These are phyloP conservation scores for Erythrobasidium yunnanense DNA, from an alignment of 768 basidiomycete genomes.

Conservation along the genomic window DNA sequence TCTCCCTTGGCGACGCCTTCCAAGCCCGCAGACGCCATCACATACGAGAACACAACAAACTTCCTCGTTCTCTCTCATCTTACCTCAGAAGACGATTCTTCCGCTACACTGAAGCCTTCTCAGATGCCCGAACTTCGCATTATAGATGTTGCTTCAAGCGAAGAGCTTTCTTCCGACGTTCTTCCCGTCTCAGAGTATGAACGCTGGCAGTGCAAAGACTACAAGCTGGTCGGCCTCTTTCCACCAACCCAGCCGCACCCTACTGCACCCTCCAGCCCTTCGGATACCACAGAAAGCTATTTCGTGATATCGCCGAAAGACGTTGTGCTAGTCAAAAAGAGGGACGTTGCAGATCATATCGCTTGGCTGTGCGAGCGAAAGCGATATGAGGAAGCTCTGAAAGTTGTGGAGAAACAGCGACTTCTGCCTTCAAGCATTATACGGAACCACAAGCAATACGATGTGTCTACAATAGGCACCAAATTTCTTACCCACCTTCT, in stretches of 20 bases:
- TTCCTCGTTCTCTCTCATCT: neutral
- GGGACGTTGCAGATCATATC: slow-evolving; percentile 82
- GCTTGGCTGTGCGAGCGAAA: slow-evolving; percentile 78
- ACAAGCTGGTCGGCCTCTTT: slow-evolving; percentile 54
- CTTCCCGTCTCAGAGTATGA: slow-evolving; percentile 67
- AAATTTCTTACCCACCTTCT: slow-evolving; percentile 80
- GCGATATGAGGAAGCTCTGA: slow-evolving; percentile 80
- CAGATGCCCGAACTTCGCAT: slow-evolving; percentile 91
- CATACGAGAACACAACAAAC: neutral
- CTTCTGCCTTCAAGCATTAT: slow-evolving; percentile 29
- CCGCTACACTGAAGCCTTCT: slow-evolving; percentile 70
- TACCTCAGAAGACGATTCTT: slow-evolving; percentile 56
- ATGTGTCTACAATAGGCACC: slow-evolving; percentile 56
- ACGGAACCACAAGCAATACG: slow-evolving; percentile 45
- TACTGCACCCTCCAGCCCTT: too few relatives aligned
- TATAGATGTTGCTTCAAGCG: slow-evolving; percentile 65
- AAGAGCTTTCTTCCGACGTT: slow-evolving; percentile 76
- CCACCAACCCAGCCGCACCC: slow-evolving; percentile 32
- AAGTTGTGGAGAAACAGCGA: slow-evolving; percentile 56
- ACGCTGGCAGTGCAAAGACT: slow-evolving; percentile 84
- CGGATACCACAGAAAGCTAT: slow-evolving; percentile 46
- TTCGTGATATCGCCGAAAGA: slow-evolving; percentile 78
- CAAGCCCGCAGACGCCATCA: neutral
- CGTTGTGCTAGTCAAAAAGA: slow-evolving; percentile 69
- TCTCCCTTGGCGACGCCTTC: slow-evolving; percentile 42